Evolutionary conservation across 2,329 filamentous ascomycete genomes (phyloP).

Genomic region (Aspergillus pseudonomiae): DNA sequence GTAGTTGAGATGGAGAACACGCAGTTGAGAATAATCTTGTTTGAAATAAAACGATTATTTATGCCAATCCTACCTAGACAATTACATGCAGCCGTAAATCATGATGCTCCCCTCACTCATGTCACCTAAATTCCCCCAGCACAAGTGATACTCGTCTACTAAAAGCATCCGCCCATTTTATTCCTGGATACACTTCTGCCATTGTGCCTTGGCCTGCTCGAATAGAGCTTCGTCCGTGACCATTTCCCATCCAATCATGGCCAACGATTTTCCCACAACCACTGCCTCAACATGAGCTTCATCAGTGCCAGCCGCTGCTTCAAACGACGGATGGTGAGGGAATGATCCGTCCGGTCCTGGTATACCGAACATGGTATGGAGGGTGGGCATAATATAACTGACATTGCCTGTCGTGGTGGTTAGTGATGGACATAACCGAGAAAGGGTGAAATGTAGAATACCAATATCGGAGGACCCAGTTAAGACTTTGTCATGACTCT

Average conservation of each 20-base stretch:
- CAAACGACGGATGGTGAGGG: slow-evolving; percentile 47
- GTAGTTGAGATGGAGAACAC: no score
- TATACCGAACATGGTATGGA: slow-evolving; percentile 55
- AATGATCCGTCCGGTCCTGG: slow-evolving; percentile 38
- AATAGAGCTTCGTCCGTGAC: slow-evolving; percentile 28
- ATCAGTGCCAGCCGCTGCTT: slow-evolving; percentile 48
- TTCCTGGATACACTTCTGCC: slow-evolving; percentile 27
- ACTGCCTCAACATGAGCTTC: slow-evolving; percentile 47
- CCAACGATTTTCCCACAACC: slow-evolving; percentile 51
- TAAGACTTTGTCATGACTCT: slow-evolving; percentile 41
- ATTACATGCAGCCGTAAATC: neutral
- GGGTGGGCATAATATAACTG: slow-evolving; percentile 50
- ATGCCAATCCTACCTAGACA: neutral
- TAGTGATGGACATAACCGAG: neutral
- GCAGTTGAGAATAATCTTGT: neutral
- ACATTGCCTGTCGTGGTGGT: slow-evolving; percentile 49
- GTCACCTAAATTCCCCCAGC: neutral
- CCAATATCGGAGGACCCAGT: slow-evolving; percentile 53
- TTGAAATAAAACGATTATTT: neutral
- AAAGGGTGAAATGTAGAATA: slow-evolving; percentile 16
- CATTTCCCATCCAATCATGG: slow-evolving; percentile 40
- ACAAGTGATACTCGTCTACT: neutral
- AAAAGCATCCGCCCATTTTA: neutral
- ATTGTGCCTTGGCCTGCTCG: slow-evolving; percentile 28
- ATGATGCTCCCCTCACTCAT: neutral